Evolutionary conservation across 2,329 filamentous ascomycete genomes (phyloP), one percentile per base, ranked within the genome.

Genomic region (Hysterium pulicare): DNA sequence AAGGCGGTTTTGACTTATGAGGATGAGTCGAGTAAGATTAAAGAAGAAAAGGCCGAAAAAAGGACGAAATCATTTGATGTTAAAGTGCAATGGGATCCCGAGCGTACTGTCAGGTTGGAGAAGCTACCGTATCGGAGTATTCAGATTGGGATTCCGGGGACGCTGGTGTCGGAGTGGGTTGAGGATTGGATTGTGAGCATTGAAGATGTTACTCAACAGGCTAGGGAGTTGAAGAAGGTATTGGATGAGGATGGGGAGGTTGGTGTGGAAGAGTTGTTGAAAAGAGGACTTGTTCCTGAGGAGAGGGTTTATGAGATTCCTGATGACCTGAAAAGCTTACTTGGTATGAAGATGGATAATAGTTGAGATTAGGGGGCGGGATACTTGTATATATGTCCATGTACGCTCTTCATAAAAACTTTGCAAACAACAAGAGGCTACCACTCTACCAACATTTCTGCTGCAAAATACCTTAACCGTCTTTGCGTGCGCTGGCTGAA

Each of bases 21-120:
- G 5, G 31, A 16, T 19, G 35, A 36, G 2, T 4, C 20, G 17
- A 13, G 20, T 5, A 15, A 44, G 21, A 42, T 24, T 15, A 26
- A 37, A 30, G 33, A 44, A 4, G 24, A 26, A 2, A 41, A 42
- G 19, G 35, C 8, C 2, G 42, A 30, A 5, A 30, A 28, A 5
- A 33, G 30, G n/a, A 39, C 33, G 22, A 28, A 28, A 13, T 28
- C 24, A 13, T 13, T 13, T 15, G 41, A 58, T 15, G 77, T 83
- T 0, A 70, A 74, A n/a, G 69, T 83, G 6, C 80, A 83, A 56
- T 84, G 81, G 81, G 81, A 84, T 59, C 81, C 81, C 0, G 81
- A 84, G 55, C 55, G 81, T 16, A 67, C 69, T 19, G 58, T 73
- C 1, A 55, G 58, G 26, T 56, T 82, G 9, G 70, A 59, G 9